Conservation (phyloP, 306 rosid genomes). For the Pterocarpus santalinus region DNA sequence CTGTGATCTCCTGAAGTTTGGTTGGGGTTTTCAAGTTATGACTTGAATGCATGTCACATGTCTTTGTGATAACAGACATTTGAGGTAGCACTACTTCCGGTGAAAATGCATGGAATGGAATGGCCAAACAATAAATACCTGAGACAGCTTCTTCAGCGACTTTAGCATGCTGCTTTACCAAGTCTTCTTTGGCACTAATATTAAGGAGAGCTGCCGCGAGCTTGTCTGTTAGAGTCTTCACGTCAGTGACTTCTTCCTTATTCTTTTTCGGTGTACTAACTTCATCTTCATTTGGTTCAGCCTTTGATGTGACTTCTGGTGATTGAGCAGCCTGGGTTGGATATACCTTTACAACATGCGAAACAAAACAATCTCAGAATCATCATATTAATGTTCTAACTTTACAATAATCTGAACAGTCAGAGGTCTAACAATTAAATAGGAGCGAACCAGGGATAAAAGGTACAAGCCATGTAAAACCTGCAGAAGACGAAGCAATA, state of each 20-base stretch:
- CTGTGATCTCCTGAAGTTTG: slow-evolving; percentile 21
- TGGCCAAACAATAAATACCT: slow-evolving; percentile 54
- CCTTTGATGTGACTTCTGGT: slow-evolving; percentile 75
- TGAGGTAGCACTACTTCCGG: slow-evolving; percentile 28
- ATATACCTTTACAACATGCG: slow-evolving; percentile 61
- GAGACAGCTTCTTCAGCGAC: slow-evolving; percentile 92
- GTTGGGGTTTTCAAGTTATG: slow-evolving; percentile 18
- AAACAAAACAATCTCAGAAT: slow-evolving; percentile 24
- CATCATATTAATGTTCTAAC: slow-evolving; percentile 26
- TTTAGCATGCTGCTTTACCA: slow-evolving; percentile 82
- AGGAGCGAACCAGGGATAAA: slow-evolving; percentile 2
- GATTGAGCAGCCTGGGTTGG: slow-evolving; percentile 61
- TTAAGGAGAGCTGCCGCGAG: slow-evolving; percentile 70
- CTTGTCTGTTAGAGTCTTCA: slow-evolving; percentile 64
- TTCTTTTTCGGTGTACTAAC: slow-evolving; percentile 37
- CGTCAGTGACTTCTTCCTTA: slow-evolving; percentile 54
- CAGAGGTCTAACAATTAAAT: slow-evolving; percentile 9
- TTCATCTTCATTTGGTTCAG: slow-evolving; percentile 56
- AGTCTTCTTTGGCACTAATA: slow-evolving; percentile 76
- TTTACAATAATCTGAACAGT: slow-evolving; percentile 33
- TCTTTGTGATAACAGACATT: slow-evolving; percentile 18
- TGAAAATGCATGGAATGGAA: slow-evolving; percentile 30
- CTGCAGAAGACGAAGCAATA: slow-evolving; percentile 24
- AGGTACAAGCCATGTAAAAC: slow-evolving; percentile 18
- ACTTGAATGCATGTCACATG: slow-evolving; percentile 12